phyloP scores from a whole-genome alignment of 805 yeast species.

The Starmerella vaccinii region DNA sequence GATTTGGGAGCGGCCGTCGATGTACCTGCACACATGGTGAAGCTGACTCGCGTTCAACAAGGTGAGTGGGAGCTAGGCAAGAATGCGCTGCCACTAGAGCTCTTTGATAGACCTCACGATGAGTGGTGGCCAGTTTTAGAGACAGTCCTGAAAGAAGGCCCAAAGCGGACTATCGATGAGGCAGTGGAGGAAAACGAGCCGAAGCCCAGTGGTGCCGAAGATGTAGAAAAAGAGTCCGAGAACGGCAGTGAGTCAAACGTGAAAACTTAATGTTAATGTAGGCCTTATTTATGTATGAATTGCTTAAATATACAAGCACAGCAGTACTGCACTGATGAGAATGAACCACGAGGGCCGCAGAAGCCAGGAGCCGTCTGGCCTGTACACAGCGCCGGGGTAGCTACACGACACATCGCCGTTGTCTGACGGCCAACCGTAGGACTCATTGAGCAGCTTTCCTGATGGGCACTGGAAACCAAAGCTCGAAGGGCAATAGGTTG shows the following conservation, averaged over 20 bases:
- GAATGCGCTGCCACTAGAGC: slow-evolving; percentile 53
- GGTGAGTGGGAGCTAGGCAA: slow-evolving; percentile 73
- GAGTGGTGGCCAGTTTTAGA: slow-evolving; percentile 44
- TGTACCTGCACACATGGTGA: slow-evolving; percentile 80
- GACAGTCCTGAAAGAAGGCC: slow-evolving; percentile 35
- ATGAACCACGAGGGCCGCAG: slow-evolving; percentile 12
- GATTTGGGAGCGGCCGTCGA: slow-evolving; percentile 78
- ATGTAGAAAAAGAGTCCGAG: too few relatives aligned
- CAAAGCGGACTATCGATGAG: slow-evolving; percentile 10
- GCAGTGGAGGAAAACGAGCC: not conserved
- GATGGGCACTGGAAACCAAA: slow-evolving; percentile 70
- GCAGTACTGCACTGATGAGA: not conserved
- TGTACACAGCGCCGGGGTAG: slow-evolving; percentile 33
- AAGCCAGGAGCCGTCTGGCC: slow-evolving; percentile 13
- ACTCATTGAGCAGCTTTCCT: slow-evolving; percentile 15
- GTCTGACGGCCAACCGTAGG: slow-evolving; percentile 27
- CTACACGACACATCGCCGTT: slow-evolving; percentile 32
- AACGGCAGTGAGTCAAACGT: too few relatives aligned
- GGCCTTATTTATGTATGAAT: too few relatives aligned
- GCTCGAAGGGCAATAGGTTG: slow-evolving; percentile 70
- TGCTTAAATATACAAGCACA: not conserved
- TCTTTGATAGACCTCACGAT: slow-evolving; percentile 47
- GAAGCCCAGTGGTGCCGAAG: not conserved
- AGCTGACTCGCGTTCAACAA: slow-evolving; percentile 61
- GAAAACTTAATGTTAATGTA: too few relatives aligned